These are phyloP conservation scores for Paramecium tetraurelia DNA, from an alignment of 73 alveolate genomes.

Conservation along the genomic window DNA sequence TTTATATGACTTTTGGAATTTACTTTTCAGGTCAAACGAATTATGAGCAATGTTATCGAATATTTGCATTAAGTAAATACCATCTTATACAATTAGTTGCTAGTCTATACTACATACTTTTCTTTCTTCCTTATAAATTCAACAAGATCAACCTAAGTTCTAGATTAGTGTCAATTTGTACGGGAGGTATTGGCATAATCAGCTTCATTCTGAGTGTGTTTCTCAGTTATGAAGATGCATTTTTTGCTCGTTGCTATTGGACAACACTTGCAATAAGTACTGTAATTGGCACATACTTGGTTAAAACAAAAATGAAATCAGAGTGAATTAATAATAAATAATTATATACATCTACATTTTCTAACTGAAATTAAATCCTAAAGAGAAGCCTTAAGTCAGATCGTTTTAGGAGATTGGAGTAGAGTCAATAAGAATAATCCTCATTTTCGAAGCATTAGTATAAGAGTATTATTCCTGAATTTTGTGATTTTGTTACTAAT, in stretches of 20 bases:
- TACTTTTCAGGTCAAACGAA: background rate
- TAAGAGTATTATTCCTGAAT: too few relatives aligned
- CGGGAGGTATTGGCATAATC: background rate
- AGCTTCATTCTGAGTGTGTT: background rate
- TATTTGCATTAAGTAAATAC: background rate
- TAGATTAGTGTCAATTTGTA: background rate
- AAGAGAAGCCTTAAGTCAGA: background rate
- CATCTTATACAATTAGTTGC: background rate
- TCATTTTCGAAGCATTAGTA: too few relatives aligned
- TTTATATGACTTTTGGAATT: background rate
- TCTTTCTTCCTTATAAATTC: background rate
- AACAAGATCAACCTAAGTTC: background rate
- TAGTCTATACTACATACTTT: background rate
- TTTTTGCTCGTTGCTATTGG: background rate
- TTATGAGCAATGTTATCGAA: background rate
- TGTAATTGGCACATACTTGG: background rate
- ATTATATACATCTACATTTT: background rate
- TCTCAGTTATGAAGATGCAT: background rate
- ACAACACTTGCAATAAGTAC: background rate
- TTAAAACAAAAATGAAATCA: background rate
- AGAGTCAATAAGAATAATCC: too few relatives aligned
- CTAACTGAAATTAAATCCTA: background rate
- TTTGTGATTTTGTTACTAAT: too few relatives aligned
- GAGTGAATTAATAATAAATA: background rate
- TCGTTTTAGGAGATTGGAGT: background rate